Conservation (phyloP, 2,329 filamentous ascomycete species). For the Botryotinia calthae region DNA sequence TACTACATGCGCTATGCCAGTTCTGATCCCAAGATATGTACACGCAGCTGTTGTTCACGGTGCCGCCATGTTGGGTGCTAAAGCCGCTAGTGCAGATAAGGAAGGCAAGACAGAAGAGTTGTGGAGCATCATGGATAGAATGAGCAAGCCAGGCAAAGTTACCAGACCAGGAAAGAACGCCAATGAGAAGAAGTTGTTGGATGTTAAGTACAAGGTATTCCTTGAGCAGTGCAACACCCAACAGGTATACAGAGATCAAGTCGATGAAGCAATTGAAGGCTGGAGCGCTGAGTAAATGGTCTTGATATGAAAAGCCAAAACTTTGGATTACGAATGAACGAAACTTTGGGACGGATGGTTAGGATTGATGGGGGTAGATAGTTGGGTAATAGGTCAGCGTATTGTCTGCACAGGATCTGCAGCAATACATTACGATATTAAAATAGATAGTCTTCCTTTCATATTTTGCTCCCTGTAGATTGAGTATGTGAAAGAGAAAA, state of each 20-base stretch:
- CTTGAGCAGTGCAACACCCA: conserved; percentile 87
- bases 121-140: conserved; percentile 96
- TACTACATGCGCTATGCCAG: conserved; percentile 86
- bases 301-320: not conserved
- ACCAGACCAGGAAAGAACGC: conserved; percentile 71
- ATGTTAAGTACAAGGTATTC: conserved; percentile 94
- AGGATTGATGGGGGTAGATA: not conserved
- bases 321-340: conserved; percentile 8
- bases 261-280: conserved; percentile 60
- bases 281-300: conserved; percentile 39
- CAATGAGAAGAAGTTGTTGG: conserved; percentile 74
- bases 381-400: not conserved
- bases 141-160: conserved; percentile 89
- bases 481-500: not conserved
- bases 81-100: conserved; percentile 81
- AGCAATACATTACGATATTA: not conserved
- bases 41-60: conserved; percentile 95
- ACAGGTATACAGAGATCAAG: conserved; percentile 72
- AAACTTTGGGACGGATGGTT: not conserved
- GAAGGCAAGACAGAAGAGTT: conserved; percentile 79
- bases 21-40: conserved; percentile 89
- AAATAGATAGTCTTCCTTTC: not conserved
- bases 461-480: too few relatives aligned
- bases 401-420: not conserved
- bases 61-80: conserved; percentile 97